Base-by-base conservation (phyloP, 371 early-diverging fungal species). In the Umbelopsis sp. region DNA sequence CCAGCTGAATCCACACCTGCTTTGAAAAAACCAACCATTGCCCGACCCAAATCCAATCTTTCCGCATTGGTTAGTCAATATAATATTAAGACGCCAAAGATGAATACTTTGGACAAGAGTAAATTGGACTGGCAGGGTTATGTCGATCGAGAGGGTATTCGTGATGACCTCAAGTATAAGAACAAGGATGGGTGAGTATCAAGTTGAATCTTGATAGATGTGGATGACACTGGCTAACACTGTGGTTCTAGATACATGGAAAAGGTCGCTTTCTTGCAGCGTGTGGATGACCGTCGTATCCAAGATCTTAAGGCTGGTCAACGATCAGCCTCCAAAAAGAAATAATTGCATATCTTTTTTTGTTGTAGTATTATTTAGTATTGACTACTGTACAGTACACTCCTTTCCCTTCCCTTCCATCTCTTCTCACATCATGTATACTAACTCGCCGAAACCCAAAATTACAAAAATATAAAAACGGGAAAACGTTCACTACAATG, bases 81-180 rank as follows among this genome's bases (percentile, higher is more conserved):
- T 70, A 87, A 87, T 3, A 81, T 89, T 67, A 87, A 89, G 65
- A 88, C 87, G 4, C 82, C 88, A 14, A 91, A 89, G 68, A 79
- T 91, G 70, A 90, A 89, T 57, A 89, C 91, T 12, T 72, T 92
- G 32, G 92, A 92, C 51, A 88, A 90, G 68, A 87, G 89, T 45
- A 89, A 89, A 68, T 65, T 87, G 70, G 91, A 92, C 70, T 91
- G 91, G 92, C 83, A 87, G 65, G 76, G 76, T 16, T 89, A 83
- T 76, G 91, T 91, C 25, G 87, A 87, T 35, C 80, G 80, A 50
- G 86, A 86, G 71, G 90, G 91, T 1, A 88, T 89, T 48, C 84
- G 80, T 20, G 90, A 91, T 44, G 85, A 88, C 29, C 69, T 92
- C 41, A 86, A 86, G 67, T 88, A 87, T 67, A 86, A 84, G 62